Percentiles rank a stretch among this genome's conserved stretches.
phyloP scores from a whole-genome alignment of 169 alveolate genomes.

The Plasmodium billcollinsi region DNA sequence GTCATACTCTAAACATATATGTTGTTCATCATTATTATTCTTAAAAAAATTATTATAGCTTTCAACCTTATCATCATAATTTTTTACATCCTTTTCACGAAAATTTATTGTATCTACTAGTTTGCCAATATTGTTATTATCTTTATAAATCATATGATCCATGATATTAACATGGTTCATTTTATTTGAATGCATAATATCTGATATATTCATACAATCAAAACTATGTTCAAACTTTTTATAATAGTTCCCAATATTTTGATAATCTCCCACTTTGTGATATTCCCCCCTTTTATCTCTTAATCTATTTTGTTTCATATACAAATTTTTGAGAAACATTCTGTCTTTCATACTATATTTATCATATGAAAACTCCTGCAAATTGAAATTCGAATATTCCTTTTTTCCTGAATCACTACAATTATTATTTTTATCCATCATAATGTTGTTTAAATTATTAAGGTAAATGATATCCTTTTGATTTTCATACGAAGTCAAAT shows the following conservation, averaged over 20 bases:
- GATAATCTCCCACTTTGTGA: background rate
- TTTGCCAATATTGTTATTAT: too few species aligned
- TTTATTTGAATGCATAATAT: too few species aligned
- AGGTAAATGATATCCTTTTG: background rate
- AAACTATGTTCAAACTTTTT: background rate
- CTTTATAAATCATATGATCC: too few species aligned
- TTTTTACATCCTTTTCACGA: too few species aligned
- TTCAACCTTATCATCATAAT: too few species aligned
- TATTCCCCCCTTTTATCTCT: background rate
- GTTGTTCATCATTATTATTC: too few species aligned
- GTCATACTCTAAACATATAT: too few species aligned
- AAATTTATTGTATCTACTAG: too few species aligned
- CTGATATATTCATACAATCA: background rate
- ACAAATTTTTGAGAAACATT: conserved; percentile 25
- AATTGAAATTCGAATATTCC: conserved; percentile 1
- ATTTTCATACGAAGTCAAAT: conserved; percentile 12
- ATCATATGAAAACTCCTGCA: conserved; percentile 19
- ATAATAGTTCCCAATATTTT: background rate
- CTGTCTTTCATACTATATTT: conserved; percentile 22
- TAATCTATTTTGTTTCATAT: conserved; percentile 14
- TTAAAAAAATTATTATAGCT: too few species aligned
- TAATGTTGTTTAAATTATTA: background rate
- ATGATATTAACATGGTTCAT: too few species aligned
- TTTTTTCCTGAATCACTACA: conserved; percentile 9
- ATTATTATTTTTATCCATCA: conserved; percentile 11